phyloP scores from a whole-genome alignment of 2,329 filamentous ascomycete genomes.

The Phyllachora maydis region DNA sequence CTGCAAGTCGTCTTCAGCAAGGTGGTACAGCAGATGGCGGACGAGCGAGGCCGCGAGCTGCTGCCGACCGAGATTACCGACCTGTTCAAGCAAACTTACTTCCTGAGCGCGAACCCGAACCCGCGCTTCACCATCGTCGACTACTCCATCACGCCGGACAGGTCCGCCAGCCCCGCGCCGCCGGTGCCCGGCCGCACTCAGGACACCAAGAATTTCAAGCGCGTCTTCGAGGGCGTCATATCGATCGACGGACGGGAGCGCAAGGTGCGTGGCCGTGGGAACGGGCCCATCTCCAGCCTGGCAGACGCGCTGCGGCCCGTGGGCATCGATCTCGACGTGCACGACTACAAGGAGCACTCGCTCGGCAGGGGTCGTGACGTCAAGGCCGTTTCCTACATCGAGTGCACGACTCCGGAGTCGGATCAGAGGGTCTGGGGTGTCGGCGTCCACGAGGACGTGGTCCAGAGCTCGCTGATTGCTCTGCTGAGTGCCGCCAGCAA shows the following conservation, averaged over 20 bases:
- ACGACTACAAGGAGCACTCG: constrained; percentile 91
- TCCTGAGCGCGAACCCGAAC: constrained; percentile 66
- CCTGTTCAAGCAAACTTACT: constrained; percentile 80
- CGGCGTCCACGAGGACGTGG: constrained; percentile 80
- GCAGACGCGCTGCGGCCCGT: constrained; percentile 61
- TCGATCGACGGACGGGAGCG: constrained; percentile 66
- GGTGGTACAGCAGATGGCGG: constrained; percentile 66
- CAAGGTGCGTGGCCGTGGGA: constrained; percentile 59
- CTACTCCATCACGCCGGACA: constrained; percentile 77
- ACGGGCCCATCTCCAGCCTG: constrained; percentile 77
- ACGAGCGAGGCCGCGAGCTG: constrained; percentile 66
- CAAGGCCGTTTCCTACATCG: constrained; percentile 90
- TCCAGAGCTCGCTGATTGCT: constrained; percentile 74
- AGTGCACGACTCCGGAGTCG: constrained; percentile 52
- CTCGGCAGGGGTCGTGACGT: constrained; percentile 65
- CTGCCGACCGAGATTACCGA: constrained; percentile 64
- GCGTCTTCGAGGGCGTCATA: constrained; percentile 71
- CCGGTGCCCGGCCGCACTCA: constrained; percentile 47
- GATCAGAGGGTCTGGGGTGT: constrained; percentile 72
- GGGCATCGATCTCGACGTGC: constrained; percentile 74
- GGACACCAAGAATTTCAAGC: constrained; percentile 57
- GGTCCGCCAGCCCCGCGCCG: constrained; percentile 53
- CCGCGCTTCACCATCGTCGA: constrained; percentile 74
- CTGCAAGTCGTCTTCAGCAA: constrained; percentile 82
- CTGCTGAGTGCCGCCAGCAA: constrained; percentile 70